phyloP scores from a whole-genome alignment of 805 yeast genomes.

The fission yeast (Schizosaccharomyces pombe) region DNA sequence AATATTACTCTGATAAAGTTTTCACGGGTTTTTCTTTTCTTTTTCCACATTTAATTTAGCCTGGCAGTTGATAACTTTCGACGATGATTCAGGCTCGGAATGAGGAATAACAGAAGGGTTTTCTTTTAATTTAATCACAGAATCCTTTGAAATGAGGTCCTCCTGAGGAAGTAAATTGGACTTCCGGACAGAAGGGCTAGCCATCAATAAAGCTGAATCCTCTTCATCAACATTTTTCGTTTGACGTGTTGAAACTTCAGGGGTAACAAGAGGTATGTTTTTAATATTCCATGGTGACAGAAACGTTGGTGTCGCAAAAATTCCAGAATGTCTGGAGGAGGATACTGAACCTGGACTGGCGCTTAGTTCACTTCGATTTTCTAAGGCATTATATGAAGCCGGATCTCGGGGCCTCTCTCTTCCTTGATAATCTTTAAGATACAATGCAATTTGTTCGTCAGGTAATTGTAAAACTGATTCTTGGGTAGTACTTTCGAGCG shows the following conservation, averaged over 20 bases:
- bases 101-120: too few relatives aligned
- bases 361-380: background rate
- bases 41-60: background rate
- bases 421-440: slow-evolving; percentile 32
- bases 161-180: too few relatives aligned
- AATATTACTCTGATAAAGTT: background rate
- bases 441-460: slow-evolving; percentile 44
- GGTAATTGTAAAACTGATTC: slow-evolving; percentile 27
- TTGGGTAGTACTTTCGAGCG: slow-evolving; percentile 38
- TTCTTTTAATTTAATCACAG: too few relatives aligned
- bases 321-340: background rate
- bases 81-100: too few relatives aligned
- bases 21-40: background rate
- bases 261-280: background rate
- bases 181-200: too few relatives aligned
- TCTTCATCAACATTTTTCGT: too few relatives aligned
- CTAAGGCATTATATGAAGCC: background rate
- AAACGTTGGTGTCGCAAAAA: background rate
- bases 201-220: too few relatives aligned
- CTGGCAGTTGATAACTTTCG: background rate
- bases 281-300: background rate
- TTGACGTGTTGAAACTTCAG: too few relatives aligned
- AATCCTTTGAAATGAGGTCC: too few relatives aligned
- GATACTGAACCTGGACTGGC: background rate
- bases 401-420: background rate